Evolutionary conservation across 345 rosid species (phyloP).

Genomic region (Passiflora organensis): DNA sequence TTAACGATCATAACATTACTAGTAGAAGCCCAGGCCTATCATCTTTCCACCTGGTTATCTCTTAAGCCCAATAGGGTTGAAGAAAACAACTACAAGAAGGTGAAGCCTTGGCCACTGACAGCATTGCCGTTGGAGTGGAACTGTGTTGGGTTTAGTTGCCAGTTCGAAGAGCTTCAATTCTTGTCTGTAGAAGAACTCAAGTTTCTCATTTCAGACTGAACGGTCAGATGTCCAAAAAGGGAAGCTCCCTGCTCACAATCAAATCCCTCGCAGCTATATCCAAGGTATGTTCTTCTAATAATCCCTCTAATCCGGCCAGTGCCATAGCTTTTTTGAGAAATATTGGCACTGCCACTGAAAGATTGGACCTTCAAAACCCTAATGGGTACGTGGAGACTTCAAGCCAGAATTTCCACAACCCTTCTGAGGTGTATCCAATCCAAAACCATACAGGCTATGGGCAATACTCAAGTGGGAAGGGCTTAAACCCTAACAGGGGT

Average conservation of each 20-base stretch:
- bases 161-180: too few species aligned
- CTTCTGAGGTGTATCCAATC: conserved; percentile 10
- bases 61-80: conserved; percentile 5
- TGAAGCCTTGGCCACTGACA: background rate
- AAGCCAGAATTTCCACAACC: conserved; percentile 13
- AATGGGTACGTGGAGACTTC: conserved; percentile 15
- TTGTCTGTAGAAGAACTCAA: background rate
- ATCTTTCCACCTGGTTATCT: too few species aligned
- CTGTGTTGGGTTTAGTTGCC: background rate
- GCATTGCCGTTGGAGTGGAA: background rate
- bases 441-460: too few species aligned
- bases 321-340: conserved; percentile 17
- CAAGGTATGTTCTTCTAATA: conserved; percentile 27
- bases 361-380: conserved; percentile 33
- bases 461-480: conserved; percentile 17
- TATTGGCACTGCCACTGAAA: conserved; percentile 46
- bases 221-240: conserved; percentile 38
- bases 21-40: too few species aligned
- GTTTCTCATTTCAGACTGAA: background rate
- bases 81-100: background rate
- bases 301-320: conserved; percentile 19
- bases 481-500: conserved; percentile 17
- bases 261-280: conserved; percentile 24
- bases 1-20: too few species aligned
- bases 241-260: conserved; percentile 24